Conservation (phyloP, 108 stramenopile genomes). For the Cylindrotheca fusiformis region DNA sequence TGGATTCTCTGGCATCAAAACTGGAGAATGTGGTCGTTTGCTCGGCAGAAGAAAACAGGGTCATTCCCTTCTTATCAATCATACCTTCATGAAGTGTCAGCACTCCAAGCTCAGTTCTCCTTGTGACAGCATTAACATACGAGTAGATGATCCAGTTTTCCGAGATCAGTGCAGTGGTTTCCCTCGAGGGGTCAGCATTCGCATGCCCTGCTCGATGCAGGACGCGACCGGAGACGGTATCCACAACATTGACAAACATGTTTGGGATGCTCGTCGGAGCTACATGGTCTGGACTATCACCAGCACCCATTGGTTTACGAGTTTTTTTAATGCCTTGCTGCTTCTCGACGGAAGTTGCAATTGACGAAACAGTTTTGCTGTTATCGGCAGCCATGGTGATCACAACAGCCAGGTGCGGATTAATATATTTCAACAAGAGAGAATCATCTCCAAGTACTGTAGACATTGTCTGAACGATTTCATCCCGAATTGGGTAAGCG, state of each 20-base stretch:
- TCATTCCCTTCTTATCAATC: constrained; percentile 90
- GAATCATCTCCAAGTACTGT: constrained; percentile 90
- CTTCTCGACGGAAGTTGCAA: constrained; percentile 18
- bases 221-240: constrained; percentile 89
- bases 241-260: constrained; percentile 82
- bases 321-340: not conserved
- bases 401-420: constrained; percentile 88
- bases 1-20: constrained; percentile 63
- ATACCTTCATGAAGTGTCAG: constrained; percentile 93
- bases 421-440: constrained; percentile 91
- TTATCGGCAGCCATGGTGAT: constrained; percentile 55
- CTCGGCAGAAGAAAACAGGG: constrained; percentile 84
- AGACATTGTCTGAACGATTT: constrained; percentile 75
- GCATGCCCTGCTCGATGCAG: constrained; percentile 86
- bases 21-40: constrained; percentile 77
- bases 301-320: constrained; percentile 40
- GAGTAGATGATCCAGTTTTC: constrained; percentile 96
- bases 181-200: constrained; percentile 42
- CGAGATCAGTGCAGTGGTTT: constrained; percentile 74
- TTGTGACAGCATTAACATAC: constrained; percentile 82
- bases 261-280: constrained; percentile 32
- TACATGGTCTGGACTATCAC: constrained; percentile 26
- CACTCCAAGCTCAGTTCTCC: constrained; percentile 87
- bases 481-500: constrained; percentile 73
- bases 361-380: constrained; percentile 15